phyloP scores from a whole-genome alignment of 352 stramenopile genomes.

The Phytophthora cactorum region DNA sequence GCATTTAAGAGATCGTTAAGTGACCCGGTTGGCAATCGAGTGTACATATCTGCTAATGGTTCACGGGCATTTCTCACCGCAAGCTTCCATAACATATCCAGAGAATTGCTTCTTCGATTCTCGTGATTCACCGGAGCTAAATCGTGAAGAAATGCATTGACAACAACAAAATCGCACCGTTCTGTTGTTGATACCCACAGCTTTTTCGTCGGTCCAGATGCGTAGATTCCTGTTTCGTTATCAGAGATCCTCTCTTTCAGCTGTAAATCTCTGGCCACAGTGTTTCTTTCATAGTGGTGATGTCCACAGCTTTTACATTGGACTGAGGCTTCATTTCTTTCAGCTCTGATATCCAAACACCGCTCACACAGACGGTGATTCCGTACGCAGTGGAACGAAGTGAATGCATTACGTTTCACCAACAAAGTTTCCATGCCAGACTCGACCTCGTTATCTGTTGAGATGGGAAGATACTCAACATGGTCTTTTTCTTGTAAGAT shows the following conservation, averaged over 20 bases:
- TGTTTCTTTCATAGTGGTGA: slow-evolving; percentile 42
- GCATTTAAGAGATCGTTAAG: slow-evolving; percentile 43
- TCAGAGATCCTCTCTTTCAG: neutral
- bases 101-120: slow-evolving; percentile 27
- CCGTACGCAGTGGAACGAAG: slow-evolving; percentile 52
- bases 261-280: slow-evolving; percentile 15
- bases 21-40: slow-evolving; percentile 29
- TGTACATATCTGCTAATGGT: slow-evolving; percentile 39
- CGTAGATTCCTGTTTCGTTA: neutral
- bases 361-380: slow-evolving; percentile 52
- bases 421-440: neutral
- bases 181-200: slow-evolving; percentile 34
- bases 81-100: slow-evolving; percentile 48
- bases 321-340: neutral
- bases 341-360: slow-evolving; percentile 39
- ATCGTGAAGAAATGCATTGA: slow-evolving; percentile 59
- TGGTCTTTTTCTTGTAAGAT: slow-evolving; percentile 27
- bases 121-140: slow-evolving; percentile 48
- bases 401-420: slow-evolving; percentile 34
- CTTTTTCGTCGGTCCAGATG: neutral
- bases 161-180: slow-evolving; percentile 51
- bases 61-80: slow-evolving; percentile 40
- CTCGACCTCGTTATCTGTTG: neutral
- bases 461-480: slow-evolving; percentile 16
- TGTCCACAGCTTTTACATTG: slow-evolving; percentile 43